Base-by-base conservation (phyloP, 1,284 basidiomycete species). In the Cutaneotrichosporon curvatum region DNA sequence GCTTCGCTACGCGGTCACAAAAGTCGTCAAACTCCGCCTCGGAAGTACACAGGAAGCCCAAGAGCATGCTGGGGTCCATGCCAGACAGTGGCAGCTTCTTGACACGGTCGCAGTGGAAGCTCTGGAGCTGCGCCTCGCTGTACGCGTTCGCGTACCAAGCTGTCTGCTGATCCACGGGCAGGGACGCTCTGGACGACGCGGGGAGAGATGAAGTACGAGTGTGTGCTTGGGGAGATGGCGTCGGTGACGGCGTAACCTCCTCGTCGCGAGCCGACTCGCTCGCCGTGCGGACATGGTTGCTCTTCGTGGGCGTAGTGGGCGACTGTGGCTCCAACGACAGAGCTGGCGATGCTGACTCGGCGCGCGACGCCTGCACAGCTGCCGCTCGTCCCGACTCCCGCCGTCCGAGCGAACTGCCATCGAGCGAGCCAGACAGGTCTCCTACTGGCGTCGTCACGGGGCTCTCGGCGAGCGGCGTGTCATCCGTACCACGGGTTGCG, bases 31-130 rank as follows among this genome's bases (percentile, higher is more conserved):
- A 94, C 45, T 94, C 89, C 18, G 70, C 74, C 68, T 90, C 84
- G 62, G 86, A 80, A 56, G 79, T 79, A 63, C 85, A 84, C 56
- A 97, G 65, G 68, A 98, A 96, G 15, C 92, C 92, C 45, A 97
- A 76, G 9, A 98, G 75, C 94, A 98, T 97, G 61, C 89, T 94
- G 11, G 95, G 94, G 65, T 97, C 94, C 43, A 98, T 72, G n/a
- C 83, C 83, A 32, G 81, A 81, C 38, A 97, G 72, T 0, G 85
- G 84, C 87, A 97, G 91, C 78, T 92, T 91, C 63, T 88, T 78
- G 36, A 96, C 84, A 18, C 84, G 81, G 21, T 96, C 91, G 65
- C 89, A 91, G 68, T 97, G 94, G 76, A 90, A 98, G 3, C 88
- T 92, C 55, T 79, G 79, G 23, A 96, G 73, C 62, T 91, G 85